Evolutionary conservation across 805 yeast species (phyloP).

Genomic region (Saccharomycopsis amapae): DNA sequence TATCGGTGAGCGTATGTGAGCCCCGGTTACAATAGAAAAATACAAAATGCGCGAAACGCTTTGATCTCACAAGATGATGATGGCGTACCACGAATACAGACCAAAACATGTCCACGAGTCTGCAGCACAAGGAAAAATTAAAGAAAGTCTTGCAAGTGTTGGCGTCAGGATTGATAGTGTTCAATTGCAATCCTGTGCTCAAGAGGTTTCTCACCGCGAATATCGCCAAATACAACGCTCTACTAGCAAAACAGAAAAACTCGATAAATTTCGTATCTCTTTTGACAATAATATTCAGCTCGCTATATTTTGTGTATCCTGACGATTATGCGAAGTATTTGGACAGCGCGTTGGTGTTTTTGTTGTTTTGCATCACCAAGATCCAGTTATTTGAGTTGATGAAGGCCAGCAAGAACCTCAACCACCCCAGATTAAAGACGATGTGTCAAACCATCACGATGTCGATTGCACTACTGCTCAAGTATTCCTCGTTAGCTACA

Average conservation of each 20-base stretch:
- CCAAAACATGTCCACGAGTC: no score
- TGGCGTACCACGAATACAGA: no score
- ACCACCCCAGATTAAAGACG: background rate
- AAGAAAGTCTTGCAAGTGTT: no score
- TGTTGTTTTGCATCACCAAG: conserved; percentile 8
- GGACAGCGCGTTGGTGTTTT: conserved; percentile 1
- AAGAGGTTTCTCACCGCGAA: background rate
- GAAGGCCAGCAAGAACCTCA: background rate
- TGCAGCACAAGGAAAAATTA: no score
- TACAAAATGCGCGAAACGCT: no score
- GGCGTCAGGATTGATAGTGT: no score
- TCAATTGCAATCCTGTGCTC: background rate
- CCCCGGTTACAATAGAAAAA: no score
- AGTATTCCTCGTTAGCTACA: background rate
- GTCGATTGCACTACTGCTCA: background rate
- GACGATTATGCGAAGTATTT: conserved; percentile 5
- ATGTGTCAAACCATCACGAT: background rate
- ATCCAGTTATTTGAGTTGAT: conserved; percentile 6
- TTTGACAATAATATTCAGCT: conserved; percentile 4
- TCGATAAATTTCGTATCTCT: conserved; percentile 10
- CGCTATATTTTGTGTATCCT: conserved; percentile 12
- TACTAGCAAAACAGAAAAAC: conserved; percentile 3
- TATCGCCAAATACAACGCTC: background rate
- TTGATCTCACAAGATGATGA: no score
- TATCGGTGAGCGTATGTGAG: no score